Evolutionary conservation across 495 filamentous ascomycete species (phyloP), one percentile per base, ranked within the genome.

Genomic region (Terfezia claveryi): DNA sequence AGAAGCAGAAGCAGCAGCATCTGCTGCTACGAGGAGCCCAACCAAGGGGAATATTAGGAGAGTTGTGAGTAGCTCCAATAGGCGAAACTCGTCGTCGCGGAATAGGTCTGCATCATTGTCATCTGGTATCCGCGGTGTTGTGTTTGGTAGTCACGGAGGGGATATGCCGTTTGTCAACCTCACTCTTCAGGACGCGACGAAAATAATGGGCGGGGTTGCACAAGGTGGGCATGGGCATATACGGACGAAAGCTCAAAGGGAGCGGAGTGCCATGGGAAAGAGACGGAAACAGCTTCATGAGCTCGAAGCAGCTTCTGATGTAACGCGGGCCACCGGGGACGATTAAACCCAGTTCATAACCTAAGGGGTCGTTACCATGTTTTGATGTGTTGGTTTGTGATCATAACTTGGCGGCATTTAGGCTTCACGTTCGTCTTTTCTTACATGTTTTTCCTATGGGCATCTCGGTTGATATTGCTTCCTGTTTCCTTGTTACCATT

Each of bases 171-270:
- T 98, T 62, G 84, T 93, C 55, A 96, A 96, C 67, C 93, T 81
- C 69, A 94, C 87, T 14, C 78, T 87, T 0, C 64, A 73, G 12
- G 92, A 98, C 66, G 81, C 78, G 65, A 71, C 74, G 38, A 78
- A 80, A 64, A 85, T 98, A 20, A 74, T 98, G 64, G 85, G 77
- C 14, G 89, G 89, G 8, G 91, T 98, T 10, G 91, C 91, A 53
- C 91, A 92, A 12, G 83, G 79, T 52, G 91, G 91, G 20, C 20
- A 20, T 20, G 38, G 84, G 79, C 20, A 20, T 60, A 82, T 78
- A 52, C 94, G 95, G 74, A 98, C 91, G 32, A 95, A 94, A 64
- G 87, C 86, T 50, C 70, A 87, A 41, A 70, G 91, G 56, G 91
- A 95, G 70, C 78, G 82, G 62, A 87, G 92, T 70, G 86, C 86